Evolutionary conservation across 768 basidiomycete genomes (phyloP), one percentile per base, ranked within the genome.

Genomic region (Russula virescens): DNA sequence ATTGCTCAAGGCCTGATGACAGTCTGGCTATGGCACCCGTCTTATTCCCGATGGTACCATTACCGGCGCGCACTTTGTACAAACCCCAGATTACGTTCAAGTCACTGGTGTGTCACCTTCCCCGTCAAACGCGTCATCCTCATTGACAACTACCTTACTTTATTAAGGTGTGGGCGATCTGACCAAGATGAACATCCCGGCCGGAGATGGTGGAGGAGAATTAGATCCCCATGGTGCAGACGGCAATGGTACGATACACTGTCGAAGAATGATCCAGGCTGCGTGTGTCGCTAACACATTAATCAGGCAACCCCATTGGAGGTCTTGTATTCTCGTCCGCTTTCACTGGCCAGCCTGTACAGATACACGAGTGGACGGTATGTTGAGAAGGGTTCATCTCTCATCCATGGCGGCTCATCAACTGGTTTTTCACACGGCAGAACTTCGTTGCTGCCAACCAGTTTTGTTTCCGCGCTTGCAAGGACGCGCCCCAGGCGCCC

Each of bases 391-490:
- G 28, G 35, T 31, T 60, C 55, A 26, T n/a, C 5, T 26, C 5
- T 43, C 23, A 18, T 43, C 43, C 28, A 31, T n/a, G 40, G 45
- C 31, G 14, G 35, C 13, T 58, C 16, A 65, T 60, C 34, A 60
- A 59, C 38, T 14, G n/a, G 16, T 62, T 45, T 26, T 13, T 21
- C 54, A 9, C 25, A 35, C 10, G 18, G 14, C 66, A 86, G 84
- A 84, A 86, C 73, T 88, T 86, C 69, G 77, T 90, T 59, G 78
- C 81, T 5, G 76, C 75, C 64, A 70, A 76, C 50, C 73, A 81
- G 65, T 91, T 89, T 75, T 91, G 88, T 75, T 81, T 89, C 76
- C 83, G 88, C 49, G 86, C 81, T 18, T 89, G 87, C 73, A 83
- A 82, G 59, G 73, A 73, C n/a, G 74, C 70, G 8, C 80, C 81